Evolutionary conservation across 169 alveolate genomes (phyloP).

Genomic region (Toxoplasma gondii): DNA sequence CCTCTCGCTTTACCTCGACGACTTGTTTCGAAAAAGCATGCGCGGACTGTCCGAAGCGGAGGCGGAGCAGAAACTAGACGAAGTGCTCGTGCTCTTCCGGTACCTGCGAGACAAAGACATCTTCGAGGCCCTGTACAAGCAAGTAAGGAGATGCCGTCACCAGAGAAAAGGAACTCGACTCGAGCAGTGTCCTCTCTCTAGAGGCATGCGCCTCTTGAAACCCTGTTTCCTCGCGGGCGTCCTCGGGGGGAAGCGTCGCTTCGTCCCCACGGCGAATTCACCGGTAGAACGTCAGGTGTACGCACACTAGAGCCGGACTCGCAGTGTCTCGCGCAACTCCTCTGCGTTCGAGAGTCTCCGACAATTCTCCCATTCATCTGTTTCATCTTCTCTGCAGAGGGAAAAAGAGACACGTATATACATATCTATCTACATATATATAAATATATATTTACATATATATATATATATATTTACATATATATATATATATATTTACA

Average conservation of each 20-base stretch:
- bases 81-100: conserved; percentile 73
- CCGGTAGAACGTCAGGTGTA: no score
- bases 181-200: no score
- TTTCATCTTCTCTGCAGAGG: conserved; percentile 67
- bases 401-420: background rate
- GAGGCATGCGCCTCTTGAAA: no score
- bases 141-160: background rate
- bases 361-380: background rate
- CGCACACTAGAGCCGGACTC: no score
- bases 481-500: background rate
- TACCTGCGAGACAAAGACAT: conserved; percentile 72
- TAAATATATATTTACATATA: background rate
- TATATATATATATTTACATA: background rate
- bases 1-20: conserved; percentile 70
- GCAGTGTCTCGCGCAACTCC: no score
- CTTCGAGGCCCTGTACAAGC: conserved; percentile 72
- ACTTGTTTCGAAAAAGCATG: conserved; percentile 29
- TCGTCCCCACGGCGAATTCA: no score
- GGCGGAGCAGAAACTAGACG: conserved; percentile 14
- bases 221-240: no score
- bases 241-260: no score
- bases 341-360: no score
- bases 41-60: conserved; percentile 24
- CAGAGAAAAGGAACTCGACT: background rate
- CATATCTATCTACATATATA: background rate